These are phyloP conservation scores for Papiliotrema terrestris DNA, from an alignment of 1,284 basidiomycete species.

Conservation along the genomic window DNA sequence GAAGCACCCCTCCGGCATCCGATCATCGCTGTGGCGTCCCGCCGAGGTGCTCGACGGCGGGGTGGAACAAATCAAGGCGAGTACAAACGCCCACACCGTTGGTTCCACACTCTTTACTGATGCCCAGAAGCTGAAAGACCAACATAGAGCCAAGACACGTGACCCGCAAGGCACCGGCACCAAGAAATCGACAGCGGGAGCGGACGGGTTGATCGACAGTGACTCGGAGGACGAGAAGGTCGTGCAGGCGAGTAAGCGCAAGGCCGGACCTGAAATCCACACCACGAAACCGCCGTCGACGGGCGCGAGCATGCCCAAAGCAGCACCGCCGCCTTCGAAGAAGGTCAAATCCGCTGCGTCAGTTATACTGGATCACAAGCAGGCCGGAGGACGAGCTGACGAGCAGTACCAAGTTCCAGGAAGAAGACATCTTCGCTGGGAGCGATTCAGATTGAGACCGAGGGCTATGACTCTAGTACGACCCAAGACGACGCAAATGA, in stretches of 20 bases:
- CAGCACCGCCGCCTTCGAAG: neutral
- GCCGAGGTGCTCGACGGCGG: slow-evolving; percentile 26
- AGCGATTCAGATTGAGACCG: neutral
- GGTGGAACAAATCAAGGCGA: slow-evolving; percentile 20
- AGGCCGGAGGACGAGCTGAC: neutral
- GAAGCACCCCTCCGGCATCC: slow-evolving; percentile 40
- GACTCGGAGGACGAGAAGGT: slow-evolving; percentile 5
- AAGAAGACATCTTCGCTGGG: slow-evolving; percentile 4
- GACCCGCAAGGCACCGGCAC: neutral
- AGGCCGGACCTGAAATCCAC: neutral
- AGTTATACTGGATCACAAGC: neutral
- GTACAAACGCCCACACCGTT: neutral
- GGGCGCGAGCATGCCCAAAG: neutral
- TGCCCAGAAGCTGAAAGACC: neutral
- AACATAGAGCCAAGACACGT: neutral
- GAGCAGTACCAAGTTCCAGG: neutral
- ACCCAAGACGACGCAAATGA: too few species aligned
- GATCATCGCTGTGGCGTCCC: slow-evolving; percentile 34
- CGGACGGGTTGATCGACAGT: slow-evolving; percentile 6
- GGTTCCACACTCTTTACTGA: neutral
- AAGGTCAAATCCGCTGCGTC: slow-evolving; percentile 2
- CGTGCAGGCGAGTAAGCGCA: neutral
- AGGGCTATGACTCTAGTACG: too few species aligned
- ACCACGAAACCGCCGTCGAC: neutral
- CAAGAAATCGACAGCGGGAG: neutral